These are phyloP conservation scores for Neurospora sp. DNA, from an alignment of 2,329 filamentous ascomycete species.

Conservation along the genomic window DNA sequence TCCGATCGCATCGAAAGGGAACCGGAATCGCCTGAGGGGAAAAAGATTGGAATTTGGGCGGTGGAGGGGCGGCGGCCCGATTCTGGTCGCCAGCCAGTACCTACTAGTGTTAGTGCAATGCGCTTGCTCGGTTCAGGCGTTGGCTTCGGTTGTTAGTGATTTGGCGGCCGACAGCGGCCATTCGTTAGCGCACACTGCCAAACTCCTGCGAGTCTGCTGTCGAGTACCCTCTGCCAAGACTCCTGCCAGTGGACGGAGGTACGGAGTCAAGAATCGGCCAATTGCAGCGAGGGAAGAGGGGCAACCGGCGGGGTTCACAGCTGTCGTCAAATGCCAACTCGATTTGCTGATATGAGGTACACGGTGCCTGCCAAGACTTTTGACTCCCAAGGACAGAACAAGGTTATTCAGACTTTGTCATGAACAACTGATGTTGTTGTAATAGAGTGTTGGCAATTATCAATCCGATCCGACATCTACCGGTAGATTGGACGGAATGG, in stretches of 20 bases:
- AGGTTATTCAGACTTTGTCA: not conserved
- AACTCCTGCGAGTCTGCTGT: not conserved
- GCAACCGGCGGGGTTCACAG: not conserved
- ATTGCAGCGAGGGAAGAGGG: not conserved
- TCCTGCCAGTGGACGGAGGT: not conserved
- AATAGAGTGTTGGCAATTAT: no score
- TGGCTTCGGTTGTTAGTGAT: not conserved
- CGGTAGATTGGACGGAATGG: not conserved
- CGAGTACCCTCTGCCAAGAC: not conserved
- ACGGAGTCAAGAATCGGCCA: not conserved
- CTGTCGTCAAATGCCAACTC: not conserved
- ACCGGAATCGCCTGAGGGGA: not conserved
- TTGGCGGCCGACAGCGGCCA: not conserved
- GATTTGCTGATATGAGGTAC: not conserved
- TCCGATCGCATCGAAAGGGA: not conserved
- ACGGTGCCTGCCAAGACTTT: not conserved
- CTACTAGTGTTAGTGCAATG: not conserved
- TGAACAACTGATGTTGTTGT: not conserved
- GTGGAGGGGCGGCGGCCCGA: not conserved
- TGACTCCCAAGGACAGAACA: not conserved
- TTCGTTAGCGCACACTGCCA: not conserved
- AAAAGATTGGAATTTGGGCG: not conserved
- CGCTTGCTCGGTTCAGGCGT: not conserved
- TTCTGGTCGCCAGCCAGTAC: not conserved
- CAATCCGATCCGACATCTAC: not conserved